Evolutionary conservation across 768 basidiomycete genomes (phyloP), one percentile per base, ranked within the genome.

Genomic region (Mycena alexandri): DNA sequence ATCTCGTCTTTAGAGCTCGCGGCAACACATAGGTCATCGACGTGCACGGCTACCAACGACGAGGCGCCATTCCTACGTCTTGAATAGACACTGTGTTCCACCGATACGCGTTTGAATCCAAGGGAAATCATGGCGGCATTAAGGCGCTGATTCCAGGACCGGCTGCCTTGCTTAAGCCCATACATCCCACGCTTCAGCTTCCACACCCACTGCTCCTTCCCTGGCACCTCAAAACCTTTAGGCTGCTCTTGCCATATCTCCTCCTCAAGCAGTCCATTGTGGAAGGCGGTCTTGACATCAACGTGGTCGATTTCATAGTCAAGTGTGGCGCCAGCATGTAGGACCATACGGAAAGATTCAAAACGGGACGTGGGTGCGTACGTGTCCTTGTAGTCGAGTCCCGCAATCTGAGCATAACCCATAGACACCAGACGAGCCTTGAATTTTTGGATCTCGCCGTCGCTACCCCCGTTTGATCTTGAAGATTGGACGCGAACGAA

Each of bases 1-100:
- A 19, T 17, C 47, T 36, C 59, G 64, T 66, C 6, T 52, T 21
- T 19, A 1, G 36, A 36, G 4, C 62, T 70, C 0, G 54, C 42
- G 19, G 72, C 63, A 14, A 78, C n/a, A 5, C 72, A 38, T 0
- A 75, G 55, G 43, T 78, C 75, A 58, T 79, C 75, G 1, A 77
- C 78, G 65, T 72, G 78, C 0, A 79, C 63, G 0, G 75, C 61
- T 0, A 79, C 46, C 4, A 56, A 24, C 3, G 55, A 16, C 5
- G 55, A 56, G 14, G 38, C 36, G 0, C 66, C 51, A 21, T 29
- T 53, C 1, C 25, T 44, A 3, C 33, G 9, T 29, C 29, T 29
- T 14, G 63, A 33, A 50, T 74, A 76, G 4, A 70, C 59, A 44
- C 76, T 75, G 2, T 59, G 67, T 41, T 79, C 74, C 0, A 70